These are phyloP conservation scores for Septoria linicola DNA, from an alignment of 2,329 filamentous ascomycete species.

Conservation along the genomic window DNA sequence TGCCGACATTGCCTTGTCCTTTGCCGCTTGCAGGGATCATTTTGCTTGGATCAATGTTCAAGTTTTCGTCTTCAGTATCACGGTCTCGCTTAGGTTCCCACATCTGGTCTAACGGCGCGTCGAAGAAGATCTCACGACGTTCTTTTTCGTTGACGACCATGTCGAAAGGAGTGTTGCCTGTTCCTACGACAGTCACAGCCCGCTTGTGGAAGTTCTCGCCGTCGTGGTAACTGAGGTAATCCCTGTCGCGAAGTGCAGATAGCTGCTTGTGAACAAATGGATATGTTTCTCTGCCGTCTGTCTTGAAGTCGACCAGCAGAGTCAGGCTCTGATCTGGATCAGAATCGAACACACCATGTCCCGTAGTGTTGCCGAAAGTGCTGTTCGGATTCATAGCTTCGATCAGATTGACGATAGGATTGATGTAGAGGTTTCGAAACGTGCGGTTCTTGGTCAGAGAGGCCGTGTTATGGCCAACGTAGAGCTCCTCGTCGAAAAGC, in stretches of 20 bases:
- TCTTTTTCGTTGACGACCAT: constrained; percentile 53
- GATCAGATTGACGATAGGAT: constrained; percentile 62
- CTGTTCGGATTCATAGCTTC: constrained; percentile 53
- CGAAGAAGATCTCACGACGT: constrained; percentile 55
- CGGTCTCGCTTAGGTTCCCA: constrained; percentile 14
- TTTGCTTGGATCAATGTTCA: background rate
- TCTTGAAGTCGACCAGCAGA: constrained; percentile 71
- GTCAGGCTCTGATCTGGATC: constrained; percentile 48
- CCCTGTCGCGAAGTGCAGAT: constrained; percentile 56
- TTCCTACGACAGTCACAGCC: constrained; percentile 67
- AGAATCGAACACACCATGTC: constrained; percentile 53
- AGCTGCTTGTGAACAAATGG: constrained; percentile 56
- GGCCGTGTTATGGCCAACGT: constrained; percentile 62
- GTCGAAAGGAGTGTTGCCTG: constrained; percentile 63
- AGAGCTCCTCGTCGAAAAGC: constrained; percentile 57
- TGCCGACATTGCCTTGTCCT: constrained; percentile 45
- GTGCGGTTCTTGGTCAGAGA: constrained; percentile 58
- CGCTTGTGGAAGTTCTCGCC: constrained; percentile 53
- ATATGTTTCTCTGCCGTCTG: constrained; percentile 53
- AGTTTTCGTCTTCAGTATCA: background rate
- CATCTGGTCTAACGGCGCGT: constrained; percentile 18
- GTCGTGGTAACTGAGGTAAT: constrained; percentile 53
- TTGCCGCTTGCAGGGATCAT: constrained; percentile 28
- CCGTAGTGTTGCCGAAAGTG: constrained; percentile 45
- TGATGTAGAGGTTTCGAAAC: constrained; percentile 62